Evolutionary conservation across 1,284 basidiomycete species (phyloP).

Genomic region (Cryptococcus sp.): DNA sequence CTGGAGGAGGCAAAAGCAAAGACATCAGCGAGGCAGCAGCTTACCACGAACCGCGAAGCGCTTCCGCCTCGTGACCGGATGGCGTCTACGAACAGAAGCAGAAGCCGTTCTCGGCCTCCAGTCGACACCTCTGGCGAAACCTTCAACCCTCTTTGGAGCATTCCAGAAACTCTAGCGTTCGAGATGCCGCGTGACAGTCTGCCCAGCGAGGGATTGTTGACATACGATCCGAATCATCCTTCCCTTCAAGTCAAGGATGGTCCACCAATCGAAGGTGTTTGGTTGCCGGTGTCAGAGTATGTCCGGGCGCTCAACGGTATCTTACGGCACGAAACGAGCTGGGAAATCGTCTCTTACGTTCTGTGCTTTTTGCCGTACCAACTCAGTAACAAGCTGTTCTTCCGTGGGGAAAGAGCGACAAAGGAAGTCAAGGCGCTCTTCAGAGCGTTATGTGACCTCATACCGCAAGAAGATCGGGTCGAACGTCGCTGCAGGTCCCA

Average conservation of each 20-base stretch:
- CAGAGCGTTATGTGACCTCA: slow-evolving; percentile 62
- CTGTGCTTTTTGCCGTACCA: slow-evolving; percentile 89
- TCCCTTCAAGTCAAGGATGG: slow-evolving; percentile 56
- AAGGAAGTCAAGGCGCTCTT: slow-evolving; percentile 67
- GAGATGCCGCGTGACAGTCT: slow-evolving; percentile 64
- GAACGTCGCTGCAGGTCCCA: slow-evolving; percentile 54
- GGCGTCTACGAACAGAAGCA: slow-evolving; percentile 54
- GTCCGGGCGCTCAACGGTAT: slow-evolving; percentile 68
- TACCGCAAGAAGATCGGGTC: slow-evolving; percentile 57
- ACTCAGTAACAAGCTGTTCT: slow-evolving; percentile 92
- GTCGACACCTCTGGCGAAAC: slow-evolving; percentile 33
- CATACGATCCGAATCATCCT: slow-evolving; percentile 65
- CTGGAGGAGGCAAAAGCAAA: slow-evolving; percentile 32
- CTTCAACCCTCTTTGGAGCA: slow-evolving; percentile 68
- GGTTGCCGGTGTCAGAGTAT: slow-evolving; percentile 80
- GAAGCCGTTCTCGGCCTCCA: slow-evolving; percentile 68
- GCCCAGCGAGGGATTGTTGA: slow-evolving; percentile 70
- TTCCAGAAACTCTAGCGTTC: slow-evolving; percentile 75
- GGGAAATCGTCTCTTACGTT: slow-evolving; percentile 93
- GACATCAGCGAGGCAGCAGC: slow-evolving; percentile 12
- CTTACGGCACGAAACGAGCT: slow-evolving; percentile 66
- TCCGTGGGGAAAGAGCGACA: slow-evolving; percentile 83
- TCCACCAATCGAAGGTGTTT: slow-evolving; percentile 54
- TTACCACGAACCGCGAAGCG: slow-evolving; percentile 8
- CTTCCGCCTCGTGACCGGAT: slow-evolving; percentile 42